Evolutionary conservation across 495 filamentous ascomycete species (phyloP).

Genomic region (Sabuloglossum arenarium): DNA sequence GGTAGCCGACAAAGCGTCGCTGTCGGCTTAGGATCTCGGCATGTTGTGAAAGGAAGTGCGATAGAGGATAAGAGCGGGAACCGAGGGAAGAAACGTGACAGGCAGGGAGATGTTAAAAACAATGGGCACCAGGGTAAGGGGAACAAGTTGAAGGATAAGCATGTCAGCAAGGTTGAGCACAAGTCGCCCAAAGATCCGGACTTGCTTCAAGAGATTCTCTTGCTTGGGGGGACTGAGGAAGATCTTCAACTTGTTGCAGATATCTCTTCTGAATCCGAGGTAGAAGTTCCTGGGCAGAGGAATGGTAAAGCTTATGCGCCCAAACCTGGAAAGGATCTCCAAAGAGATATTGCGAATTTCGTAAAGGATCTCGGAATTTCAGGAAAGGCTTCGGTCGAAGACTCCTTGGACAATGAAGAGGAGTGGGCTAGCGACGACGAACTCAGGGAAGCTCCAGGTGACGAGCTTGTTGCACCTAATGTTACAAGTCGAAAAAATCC

Average conservation of each 20-base stretch:
- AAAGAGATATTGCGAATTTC: constrained; percentile 13
- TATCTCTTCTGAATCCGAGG: constrained; percentile 39
- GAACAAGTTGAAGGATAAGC: constrained; percentile 12
- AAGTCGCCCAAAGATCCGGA: neutral
- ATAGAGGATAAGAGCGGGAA: neutral
- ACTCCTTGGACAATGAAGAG: neutral
- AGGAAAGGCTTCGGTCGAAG: neutral
- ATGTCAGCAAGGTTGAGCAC: neutral
- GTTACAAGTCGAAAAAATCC: too few relatives aligned
- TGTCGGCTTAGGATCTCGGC: neutral
- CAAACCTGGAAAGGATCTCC: constrained; percentile 13
- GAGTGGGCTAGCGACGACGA: neutral
- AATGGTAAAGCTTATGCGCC: constrained; percentile 3
- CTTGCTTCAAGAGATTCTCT: constrained; percentile 50
- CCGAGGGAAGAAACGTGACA: constrained; percentile 1
- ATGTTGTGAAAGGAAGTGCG: neutral
- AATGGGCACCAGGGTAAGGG: constrained; percentile 8
- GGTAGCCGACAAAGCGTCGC: neutral
- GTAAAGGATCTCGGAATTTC: neutral
- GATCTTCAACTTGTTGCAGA: constrained; percentile 45
- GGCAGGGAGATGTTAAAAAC: neutral
- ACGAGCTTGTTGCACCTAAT: neutral
- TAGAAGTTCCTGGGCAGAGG: constrained; percentile 15
- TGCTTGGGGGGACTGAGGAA: constrained; percentile 57
- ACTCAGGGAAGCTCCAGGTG: neutral